These are phyloP conservation scores for Schizonepeta tenuifolia DNA, from an alignment of 257 asterid species.

Conservation along the genomic window DNA sequence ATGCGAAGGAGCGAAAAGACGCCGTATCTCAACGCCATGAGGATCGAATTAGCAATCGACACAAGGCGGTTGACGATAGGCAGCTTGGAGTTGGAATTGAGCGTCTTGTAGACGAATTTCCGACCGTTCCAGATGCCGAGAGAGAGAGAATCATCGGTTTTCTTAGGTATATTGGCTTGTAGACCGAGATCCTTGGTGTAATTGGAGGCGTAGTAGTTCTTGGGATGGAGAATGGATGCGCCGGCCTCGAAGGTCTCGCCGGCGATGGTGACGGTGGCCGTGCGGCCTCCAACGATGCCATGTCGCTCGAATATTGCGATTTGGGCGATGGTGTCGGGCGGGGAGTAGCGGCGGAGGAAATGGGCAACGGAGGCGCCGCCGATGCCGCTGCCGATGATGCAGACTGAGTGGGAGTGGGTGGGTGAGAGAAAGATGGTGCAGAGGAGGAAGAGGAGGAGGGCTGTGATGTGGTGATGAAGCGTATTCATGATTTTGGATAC, in stretches of 20 bases:
- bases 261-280: slow-evolving; percentile 81
- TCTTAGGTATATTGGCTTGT: slow-evolving; percentile 44
- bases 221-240: slow-evolving; percentile 89
- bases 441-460: slow-evolving; percentile 9
- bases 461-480: slow-evolving; percentile 17
- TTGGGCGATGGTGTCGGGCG: slow-evolving; percentile 37
- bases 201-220: slow-evolving; percentile 73
- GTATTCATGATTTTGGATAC: background rate
- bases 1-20: slow-evolving; percentile 67
- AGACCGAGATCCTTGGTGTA: slow-evolving; percentile 61
- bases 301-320: slow-evolving; percentile 74
- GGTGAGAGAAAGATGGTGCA: slow-evolving; percentile 31
- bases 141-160: slow-evolving; percentile 53
- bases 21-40: slow-evolving; percentile 68
- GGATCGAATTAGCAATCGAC: slow-evolving; percentile 62
- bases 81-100: slow-evolving; percentile 48
- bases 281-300: slow-evolving; percentile 81
- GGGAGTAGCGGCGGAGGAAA: slow-evolving; percentile 82
- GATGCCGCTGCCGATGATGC: slow-evolving; percentile 96
- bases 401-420: slow-evolving; percentile 53
- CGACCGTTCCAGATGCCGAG: slow-evolving; percentile 88
- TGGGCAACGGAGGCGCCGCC: slow-evolving; percentile 97
- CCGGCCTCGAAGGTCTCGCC: slow-evolving; percentile 96
- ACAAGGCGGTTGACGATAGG: slow-evolving; percentile 56
- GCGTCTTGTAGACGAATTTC: slow-evolving; percentile 69